These are phyloP conservation scores for Hypoxylon sp. DNA, from an alignment of 2,329 filamentous ascomycete species.

Conservation along the genomic window DNA sequence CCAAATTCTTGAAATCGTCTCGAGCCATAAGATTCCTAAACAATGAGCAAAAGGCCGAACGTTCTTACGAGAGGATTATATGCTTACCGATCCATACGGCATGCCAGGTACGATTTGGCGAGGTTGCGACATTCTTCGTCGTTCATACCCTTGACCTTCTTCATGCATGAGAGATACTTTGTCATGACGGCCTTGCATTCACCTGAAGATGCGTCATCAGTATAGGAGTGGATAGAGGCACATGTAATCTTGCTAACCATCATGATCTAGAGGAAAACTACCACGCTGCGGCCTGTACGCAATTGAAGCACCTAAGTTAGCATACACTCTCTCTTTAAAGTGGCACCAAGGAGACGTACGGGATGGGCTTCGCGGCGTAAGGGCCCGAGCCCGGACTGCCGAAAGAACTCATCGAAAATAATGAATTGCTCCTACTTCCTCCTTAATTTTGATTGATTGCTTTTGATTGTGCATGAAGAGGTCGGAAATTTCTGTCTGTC, in stretches of 20 bases:
- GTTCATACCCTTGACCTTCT: constrained; percentile 85
- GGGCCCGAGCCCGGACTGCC: constrained; percentile 53
- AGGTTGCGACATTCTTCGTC: constrained; percentile 86
- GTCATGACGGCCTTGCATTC: constrained; percentile 95
- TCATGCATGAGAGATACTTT: constrained; percentile 88
- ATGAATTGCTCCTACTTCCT: not conserved
- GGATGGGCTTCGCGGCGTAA: constrained; percentile 51
- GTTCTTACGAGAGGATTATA: not conserved
- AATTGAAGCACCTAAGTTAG: constrained; percentile 20
- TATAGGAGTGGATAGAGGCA: not conserved
- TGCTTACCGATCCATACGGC: constrained; percentile 92
- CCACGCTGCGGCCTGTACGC: constrained; percentile 84
- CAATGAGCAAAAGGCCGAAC: constrained; percentile 16
- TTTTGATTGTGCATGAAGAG: not conserved
- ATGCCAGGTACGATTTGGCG: constrained; percentile 89
- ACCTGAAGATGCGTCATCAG: constrained; percentile 64
- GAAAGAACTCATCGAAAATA: constrained; percentile 51
- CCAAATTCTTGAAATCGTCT: constrained; percentile 95
- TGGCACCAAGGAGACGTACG: constrained; percentile 45
- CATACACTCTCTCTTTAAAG: constrained; percentile 20
- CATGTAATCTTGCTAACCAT: constrained; percentile 67
- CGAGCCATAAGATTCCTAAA: constrained; percentile 92
- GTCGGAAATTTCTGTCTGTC: constrained; percentile 10
- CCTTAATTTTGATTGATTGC: constrained; percentile 2
- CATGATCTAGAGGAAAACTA: constrained; percentile 96